Base-by-base conservation (phyloP, 2,329 filamentous ascomycete species). In the Fulvia fulva region DNA sequence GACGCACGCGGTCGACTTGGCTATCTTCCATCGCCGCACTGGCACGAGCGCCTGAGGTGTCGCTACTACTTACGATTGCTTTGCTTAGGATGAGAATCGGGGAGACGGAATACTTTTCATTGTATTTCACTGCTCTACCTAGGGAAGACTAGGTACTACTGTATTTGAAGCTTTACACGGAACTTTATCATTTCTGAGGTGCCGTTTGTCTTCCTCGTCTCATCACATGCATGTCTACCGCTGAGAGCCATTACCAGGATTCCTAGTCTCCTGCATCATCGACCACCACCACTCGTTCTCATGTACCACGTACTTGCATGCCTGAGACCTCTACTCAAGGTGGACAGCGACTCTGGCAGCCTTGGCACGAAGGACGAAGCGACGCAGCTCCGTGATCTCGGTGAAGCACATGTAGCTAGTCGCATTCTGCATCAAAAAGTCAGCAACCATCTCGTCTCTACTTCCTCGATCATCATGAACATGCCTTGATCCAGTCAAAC, bases 321-420 rank as follows among this genome's bases (percentile, higher is more conserved):
- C 37, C 16, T 25, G 21, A 23, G 22, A 23, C 25, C 44, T 14
- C 11, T 12, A 8, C 16, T 26, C 30, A 5, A 21, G 25, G 19
- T 9, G 22, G n/a, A 26, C 26, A 16, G 23, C 12, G 9, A 50
- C 23, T 11, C 47, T 12, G 12, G 47, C 47, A 9, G 23, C 16
- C 28, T 57, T 63, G 22, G 58, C 55, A 30, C 63, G 53, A 21
- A 54, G 57, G 12, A 65, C 63, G 32, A 64, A 63, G 21, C 59
- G 60, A 47, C 51, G 55, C 21, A 62, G 37, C 28, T 58, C 51
- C 47, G 8, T 22, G 8, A 63, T 37, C 54, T 65, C 62, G 37
- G 57, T 59, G 50, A 68, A 63, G 50, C 68, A 70, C 7, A 65
- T 66, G 41, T 70, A 70, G 44, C 67, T 70, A 25, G 63, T 58